Conservation (phyloP, 345 rosid species). For the Rhodomyrtus tomentosa region DNA sequence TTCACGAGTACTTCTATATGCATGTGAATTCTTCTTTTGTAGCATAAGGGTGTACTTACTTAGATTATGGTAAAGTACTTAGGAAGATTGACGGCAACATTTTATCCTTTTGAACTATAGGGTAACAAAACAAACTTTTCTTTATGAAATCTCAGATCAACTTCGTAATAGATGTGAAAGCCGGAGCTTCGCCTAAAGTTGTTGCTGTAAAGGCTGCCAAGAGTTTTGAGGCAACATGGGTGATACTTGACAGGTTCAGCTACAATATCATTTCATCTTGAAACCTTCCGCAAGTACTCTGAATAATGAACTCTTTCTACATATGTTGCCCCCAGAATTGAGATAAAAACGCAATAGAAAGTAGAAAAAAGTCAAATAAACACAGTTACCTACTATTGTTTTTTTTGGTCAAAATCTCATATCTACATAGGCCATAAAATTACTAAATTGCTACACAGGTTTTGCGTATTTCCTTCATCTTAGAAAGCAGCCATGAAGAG, state of each 20-base stretch:
- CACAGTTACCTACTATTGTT: neutral
- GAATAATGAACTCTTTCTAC: neutral
- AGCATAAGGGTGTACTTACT: neutral
- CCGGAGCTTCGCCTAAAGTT: slow-evolving; percentile 19
- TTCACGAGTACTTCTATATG: neutral
- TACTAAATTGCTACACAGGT: neutral
- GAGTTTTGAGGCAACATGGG: slow-evolving; percentile 36
- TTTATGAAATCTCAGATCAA: slow-evolving; percentile 18
- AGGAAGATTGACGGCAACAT: neutral
- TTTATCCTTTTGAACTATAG: neutral
- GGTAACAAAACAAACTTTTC: neutral
- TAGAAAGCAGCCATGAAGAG: neutral
- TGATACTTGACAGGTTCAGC: slow-evolving; percentile 48
- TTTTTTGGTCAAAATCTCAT: too few relatives aligned
- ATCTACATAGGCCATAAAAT: neutral
- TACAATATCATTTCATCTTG: neutral
- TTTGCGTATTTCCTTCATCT: neutral
- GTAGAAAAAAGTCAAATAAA: neutral
- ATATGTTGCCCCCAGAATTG: neutral
- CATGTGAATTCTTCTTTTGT: neutral
- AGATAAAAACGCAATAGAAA: too few relatives aligned
- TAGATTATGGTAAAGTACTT: neutral
- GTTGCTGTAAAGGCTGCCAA: slow-evolving; percentile 23
- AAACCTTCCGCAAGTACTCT: neutral
- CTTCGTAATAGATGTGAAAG: slow-evolving; percentile 24